Base-by-base conservation (phyloP, 1,139 yeast species). In the Hemisphaericaspora xylofermentans region DNA sequence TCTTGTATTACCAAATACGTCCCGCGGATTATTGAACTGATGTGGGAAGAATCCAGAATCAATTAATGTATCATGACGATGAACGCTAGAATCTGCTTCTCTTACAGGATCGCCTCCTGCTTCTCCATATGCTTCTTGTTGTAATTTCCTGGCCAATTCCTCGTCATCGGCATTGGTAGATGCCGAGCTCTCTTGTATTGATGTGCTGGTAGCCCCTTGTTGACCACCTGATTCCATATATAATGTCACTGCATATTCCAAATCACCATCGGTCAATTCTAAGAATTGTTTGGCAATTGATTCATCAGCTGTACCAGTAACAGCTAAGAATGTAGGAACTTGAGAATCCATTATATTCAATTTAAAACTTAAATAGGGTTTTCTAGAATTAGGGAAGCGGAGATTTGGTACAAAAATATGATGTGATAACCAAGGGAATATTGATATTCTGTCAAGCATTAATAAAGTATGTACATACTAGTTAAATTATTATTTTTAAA, bases 231-330 rank as follows among this genome's bases (percentile, higher is more conserved):
- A 68, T 57, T 94, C 98, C 69, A 87, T 82, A 63, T 68, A 94
- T 38, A 94, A 67, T 9, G 91, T 80, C 6, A 94, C 88, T 0
- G 98, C 98, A 22, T 82, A 78, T 47, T 91, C 96, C 35, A 93
- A 61, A 57, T 88, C 81, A 43, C 83, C 82, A 39, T 83, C 91
- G 8, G 94, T 78, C 64, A 91, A 81, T 24, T 84, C 91, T 35
- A 94, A 64, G 58, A 84, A 94, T 54, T 84, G 89, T 46, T 73
- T 71, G 2, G 98, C 98, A 24, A 79, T 68, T 2, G 74, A 74
- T 2, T 78, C 74, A 56, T 87, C 94, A 2, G 80, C 74, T 5
- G 79, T 78, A 15, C 88, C 88, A 0, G 98, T 89, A 42, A 94
- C 84, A 27, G 94, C 93, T 58, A 91, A 71, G 61, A 93, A 93